Evolutionary conservation across 768 basidiomycete species (phyloP).

Genomic region (Phylloporus sp.): DNA sequence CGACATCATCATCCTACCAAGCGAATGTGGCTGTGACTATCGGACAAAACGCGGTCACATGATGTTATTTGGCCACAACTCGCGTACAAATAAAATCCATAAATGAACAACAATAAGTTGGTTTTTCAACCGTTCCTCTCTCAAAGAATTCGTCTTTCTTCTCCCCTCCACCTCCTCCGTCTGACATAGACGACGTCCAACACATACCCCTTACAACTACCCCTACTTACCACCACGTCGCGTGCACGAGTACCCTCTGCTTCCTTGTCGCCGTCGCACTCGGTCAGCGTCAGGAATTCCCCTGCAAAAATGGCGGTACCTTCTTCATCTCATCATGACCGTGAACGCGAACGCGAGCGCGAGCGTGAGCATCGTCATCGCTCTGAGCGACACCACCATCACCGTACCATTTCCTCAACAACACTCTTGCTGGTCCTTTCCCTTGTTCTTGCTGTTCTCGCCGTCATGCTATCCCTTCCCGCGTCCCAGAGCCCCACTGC

Average conservation of each 20-base stretch:
- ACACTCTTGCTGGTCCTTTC: slow-evolving; percentile 85
- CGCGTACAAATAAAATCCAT: slow-evolving; percentile 25
- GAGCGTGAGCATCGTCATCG: slow-evolving; percentile 55
- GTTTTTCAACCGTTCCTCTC: slow-evolving; percentile 23
- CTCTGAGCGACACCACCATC: slow-evolving; percentile 65
- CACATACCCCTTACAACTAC: not conserved
- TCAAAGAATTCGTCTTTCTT: slow-evolving; percentile 12
- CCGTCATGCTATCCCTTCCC: slow-evolving; percentile 85
- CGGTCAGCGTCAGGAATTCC: slow-evolving; percentile 51
- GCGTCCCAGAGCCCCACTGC: slow-evolving; percentile 41
- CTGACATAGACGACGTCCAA: slow-evolving; percentile 17
- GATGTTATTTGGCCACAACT: slow-evolving; percentile 30
- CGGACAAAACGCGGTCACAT: slow-evolving; percentile 29
- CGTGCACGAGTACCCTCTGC: slow-evolving; percentile 57
- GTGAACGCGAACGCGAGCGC: slow-evolving; percentile 54
- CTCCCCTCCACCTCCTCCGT: slow-evolving; percentile 12
- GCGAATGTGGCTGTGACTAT: slow-evolving; percentile 3
- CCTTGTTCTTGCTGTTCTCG: slow-evolving; percentile 81
- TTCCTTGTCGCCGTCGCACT: slow-evolving; percentile 73
- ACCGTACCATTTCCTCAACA: slow-evolving; percentile 85
- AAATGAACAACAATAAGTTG: slow-evolving; percentile 27
- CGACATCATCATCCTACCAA: not conserved
- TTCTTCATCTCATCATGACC: slow-evolving; percentile 72
- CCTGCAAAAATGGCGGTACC: slow-evolving; percentile 74
- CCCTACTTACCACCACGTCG: slow-evolving; percentile 54